phyloP scores from a whole-genome alignment of 2,329 filamentous ascomycete genomes.

The Laburnicola sp. region DNA sequence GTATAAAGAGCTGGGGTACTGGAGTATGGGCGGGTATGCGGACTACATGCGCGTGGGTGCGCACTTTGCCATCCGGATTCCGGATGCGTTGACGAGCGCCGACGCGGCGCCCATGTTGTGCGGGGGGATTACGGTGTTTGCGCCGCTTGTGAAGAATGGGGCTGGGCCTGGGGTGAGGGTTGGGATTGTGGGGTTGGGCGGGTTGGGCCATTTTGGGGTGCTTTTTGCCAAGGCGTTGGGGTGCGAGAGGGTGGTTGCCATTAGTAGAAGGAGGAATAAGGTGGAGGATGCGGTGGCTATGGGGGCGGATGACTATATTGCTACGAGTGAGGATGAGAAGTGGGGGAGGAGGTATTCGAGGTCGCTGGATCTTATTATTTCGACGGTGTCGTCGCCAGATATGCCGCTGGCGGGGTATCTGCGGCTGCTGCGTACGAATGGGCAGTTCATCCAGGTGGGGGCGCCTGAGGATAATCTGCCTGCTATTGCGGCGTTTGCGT shows the following conservation, averaged over 20 bases:
- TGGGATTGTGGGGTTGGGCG: slow-evolving; percentile 72
- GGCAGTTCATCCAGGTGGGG: slow-evolving; percentile 68
- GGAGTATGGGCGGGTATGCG: slow-evolving; percentile 66
- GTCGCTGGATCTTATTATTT: slow-evolving; percentile 62
- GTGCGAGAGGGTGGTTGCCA: slow-evolving; percentile 66
- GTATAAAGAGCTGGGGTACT: slow-evolving; percentile 58
- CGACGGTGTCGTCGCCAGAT: slow-evolving; percentile 58
- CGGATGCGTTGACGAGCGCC: slow-evolving; percentile 64
- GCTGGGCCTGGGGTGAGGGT: slow-evolving; percentile 77
- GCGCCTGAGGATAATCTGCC: slow-evolving; percentile 62
- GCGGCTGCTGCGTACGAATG: slow-evolving; percentile 60
- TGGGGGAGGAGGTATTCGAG: slow-evolving; percentile 61
- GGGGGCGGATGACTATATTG: slow-evolving; percentile 64
- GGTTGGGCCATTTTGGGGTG: slow-evolving; percentile 72
- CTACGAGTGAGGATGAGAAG: slow-evolving; percentile 59
- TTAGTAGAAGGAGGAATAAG: slow-evolving; percentile 64
- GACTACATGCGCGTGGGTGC: slow-evolving; percentile 72
- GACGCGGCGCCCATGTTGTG: slow-evolving; percentile 79
- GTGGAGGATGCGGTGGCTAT: slow-evolving; percentile 63
- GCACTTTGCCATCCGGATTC: slow-evolving; percentile 73
- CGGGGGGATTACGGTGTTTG: slow-evolving; percentile 78
- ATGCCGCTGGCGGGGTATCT: slow-evolving; percentile 65
- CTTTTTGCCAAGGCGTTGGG: slow-evolving; percentile 72
- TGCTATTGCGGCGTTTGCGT: slow-evolving; percentile 55
- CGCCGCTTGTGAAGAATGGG: slow-evolving; percentile 74